phyloP scores from a whole-genome alignment of 441 rosid genomes.

The Pelargonium citronellum region DNA sequence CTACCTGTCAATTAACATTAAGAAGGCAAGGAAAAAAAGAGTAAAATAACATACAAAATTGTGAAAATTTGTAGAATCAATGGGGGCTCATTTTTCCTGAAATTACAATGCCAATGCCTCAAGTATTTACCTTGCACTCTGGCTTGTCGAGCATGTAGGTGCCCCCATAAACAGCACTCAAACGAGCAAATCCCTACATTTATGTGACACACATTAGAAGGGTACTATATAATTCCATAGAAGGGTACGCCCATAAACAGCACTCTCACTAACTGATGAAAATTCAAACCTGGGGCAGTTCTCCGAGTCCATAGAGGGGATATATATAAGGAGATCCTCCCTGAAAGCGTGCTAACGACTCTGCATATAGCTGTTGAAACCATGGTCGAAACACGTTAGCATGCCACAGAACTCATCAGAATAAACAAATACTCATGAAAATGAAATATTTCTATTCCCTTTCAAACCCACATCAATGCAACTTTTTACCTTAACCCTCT shows the following conservation, averaged over 20 bases:
- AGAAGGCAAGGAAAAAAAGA: no score
- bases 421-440: background rate
- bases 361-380: constrained; percentile 55
- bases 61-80: background rate
- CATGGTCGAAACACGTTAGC: background rate
- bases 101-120: background rate
- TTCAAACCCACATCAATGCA: background rate
- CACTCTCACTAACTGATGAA: background rate
- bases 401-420: background rate
- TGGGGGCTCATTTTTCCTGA: no score
- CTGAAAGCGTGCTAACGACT: constrained; percentile 65
- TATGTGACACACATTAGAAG: background rate
- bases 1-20: constrained; percentile 39
- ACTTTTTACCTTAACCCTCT: constrained; percentile 49
- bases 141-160: constrained; percentile 82
- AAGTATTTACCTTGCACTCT: constrained; percentile 50
- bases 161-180: constrained; percentile 72
- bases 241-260: no score
- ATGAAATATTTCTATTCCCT: background rate
- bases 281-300: constrained; percentile 57
- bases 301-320: constrained; percentile 68
- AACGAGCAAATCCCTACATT: constrained; percentile 60
- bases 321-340: constrained; percentile 72
- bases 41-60: background rate
- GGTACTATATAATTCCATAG: background rate